Base-by-base conservation (phyloP, 2,329 filamentous ascomycete species). In the Leptographium procerum region DNA sequence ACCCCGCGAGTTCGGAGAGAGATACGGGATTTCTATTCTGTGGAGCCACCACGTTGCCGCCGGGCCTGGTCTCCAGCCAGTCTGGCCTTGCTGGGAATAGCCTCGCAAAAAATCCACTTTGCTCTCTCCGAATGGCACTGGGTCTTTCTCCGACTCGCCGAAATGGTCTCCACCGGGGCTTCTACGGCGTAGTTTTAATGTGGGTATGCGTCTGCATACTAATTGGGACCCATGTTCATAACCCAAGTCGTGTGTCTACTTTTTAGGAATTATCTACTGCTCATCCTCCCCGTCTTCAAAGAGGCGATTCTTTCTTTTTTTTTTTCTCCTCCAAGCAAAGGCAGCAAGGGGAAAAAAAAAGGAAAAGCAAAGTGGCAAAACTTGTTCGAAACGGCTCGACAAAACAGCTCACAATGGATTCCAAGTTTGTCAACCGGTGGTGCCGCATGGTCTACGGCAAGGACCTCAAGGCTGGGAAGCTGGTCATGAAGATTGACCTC, bases 401-500 rank as follows among this genome's bases (percentile, higher is more conserved):
- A 19, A 4, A 19, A 29, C 19, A 2, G 11, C 7, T 34, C 29
- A 36, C 29, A n/a, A 34, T 34, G 51, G 51, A 24, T 33, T 52
- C 51, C 29, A 34, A 34, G 19, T n/a, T 52, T 33, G 16, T 52
- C 51, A 24, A 52, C 19, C 9, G 19, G 29, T 52, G 31, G 28
- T 33, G 28, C 51, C 51, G 51, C 11, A 16, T 34, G n/a, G 51
- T 34, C 19, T 52, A 52, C 31, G 51, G 51, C 7, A 33, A 33
- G n/a, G 51, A 52, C 16, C 19, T 52, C 22, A 47, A 52, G 26
- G 45, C 52, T 16, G 26, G 62, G 11, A 61, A 55, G 43, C 57
- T 61, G n/a, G 29, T 61, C 22, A 34, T 52, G 28, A 61, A 59
- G 47, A 53, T 56, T 43, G 82, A 85, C 66, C 83, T 83, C 64